phyloP scores from a whole-genome alignment of 768 basidiomycete genomes.

The Amanita muscaria region DNA sequence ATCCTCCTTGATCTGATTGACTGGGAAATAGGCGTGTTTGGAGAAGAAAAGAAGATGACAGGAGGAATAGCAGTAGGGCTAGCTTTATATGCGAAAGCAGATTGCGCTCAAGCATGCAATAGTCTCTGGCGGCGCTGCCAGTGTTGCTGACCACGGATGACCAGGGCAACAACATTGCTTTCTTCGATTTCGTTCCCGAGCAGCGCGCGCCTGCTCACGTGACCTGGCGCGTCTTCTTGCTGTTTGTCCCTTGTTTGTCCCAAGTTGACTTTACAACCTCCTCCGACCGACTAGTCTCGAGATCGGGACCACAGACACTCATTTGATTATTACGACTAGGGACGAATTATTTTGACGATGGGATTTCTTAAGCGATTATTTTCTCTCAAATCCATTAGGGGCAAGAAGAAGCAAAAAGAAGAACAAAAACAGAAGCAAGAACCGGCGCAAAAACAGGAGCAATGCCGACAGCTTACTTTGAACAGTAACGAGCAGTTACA shows the following conservation, averaged over 20 bases:
- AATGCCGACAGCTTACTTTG: not conserved
- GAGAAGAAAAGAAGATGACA: conserved; percentile 58
- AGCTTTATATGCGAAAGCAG: conserved; percentile 61
- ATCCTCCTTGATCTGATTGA: conserved; percentile 15
- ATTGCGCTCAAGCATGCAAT: conserved; percentile 73
- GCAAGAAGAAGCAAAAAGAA: conserved; percentile 49
- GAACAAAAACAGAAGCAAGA: conserved; percentile 19
- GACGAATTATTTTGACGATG: conserved; percentile 32
- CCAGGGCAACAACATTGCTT: not conserved
- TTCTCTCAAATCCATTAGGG: conserved; percentile 39
- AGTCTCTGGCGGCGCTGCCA: conserved; percentile 64
- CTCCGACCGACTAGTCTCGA: conserved; percentile 5
- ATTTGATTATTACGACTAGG: conserved; percentile 13
- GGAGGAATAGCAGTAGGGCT: conserved; percentile 51
- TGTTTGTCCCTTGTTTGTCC: conserved; percentile 35
- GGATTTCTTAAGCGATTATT: conserved; percentile 64
- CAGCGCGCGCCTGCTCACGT: conserved; percentile 18
- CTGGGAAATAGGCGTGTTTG: conserved; percentile 49
- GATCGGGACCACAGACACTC: conserved; percentile 16
- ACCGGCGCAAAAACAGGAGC: conserved; percentile 10
- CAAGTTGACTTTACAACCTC: conserved; percentile 26
- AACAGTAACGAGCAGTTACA: conserved; percentile 3
- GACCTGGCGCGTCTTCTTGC: conserved; percentile 16
- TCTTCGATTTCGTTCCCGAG: not conserved
- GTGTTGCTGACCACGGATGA: conserved; percentile 20